Evolutionary conservation across 176 grass and related monocot species (phyloP).

Genomic region (Chloris gayana): DNA sequence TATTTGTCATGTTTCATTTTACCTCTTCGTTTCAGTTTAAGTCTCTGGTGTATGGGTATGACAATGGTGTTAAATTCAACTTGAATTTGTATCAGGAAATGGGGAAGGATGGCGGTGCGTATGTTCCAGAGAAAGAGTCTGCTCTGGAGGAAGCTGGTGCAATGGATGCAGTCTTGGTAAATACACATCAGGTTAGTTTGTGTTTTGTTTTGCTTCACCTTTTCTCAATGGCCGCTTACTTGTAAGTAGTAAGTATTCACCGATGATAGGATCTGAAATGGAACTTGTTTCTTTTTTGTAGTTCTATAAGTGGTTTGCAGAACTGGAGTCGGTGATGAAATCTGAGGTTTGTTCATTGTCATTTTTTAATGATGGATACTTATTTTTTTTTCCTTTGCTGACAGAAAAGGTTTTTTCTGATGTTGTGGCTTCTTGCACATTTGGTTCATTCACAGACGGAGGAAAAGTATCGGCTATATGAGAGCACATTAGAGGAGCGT

Average conservation of each 20-base stretch:
- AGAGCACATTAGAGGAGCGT: conserved; percentile 75
- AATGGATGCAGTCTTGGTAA: conserved; percentile 82
- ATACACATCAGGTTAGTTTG: conserved; percentile 84
- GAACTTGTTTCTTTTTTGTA: conserved; percentile 34
- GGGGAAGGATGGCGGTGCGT: conserved; percentile 46
- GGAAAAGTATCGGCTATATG: conserved; percentile 92
- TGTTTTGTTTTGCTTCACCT: background rate
- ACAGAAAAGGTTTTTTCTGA: background rate
- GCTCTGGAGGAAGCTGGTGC: conserved; percentile 62
- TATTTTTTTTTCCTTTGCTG: no score
- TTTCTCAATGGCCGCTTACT: background rate
- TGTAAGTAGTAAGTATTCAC: background rate
- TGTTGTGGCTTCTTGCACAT: conserved; percentile 6
- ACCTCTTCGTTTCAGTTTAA: background rate
- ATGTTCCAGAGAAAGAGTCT: conserved; percentile 50
- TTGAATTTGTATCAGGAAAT: conserved; percentile 49
- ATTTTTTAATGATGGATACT: conserved; percentile 15
- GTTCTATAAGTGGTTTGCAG: conserved; percentile 99
- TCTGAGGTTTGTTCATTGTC: conserved; percentile 72
- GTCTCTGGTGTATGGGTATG: background rate
- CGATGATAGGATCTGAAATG: background rate
- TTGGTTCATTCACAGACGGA: conserved; percentile 69
- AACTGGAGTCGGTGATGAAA: conserved; percentile 95
- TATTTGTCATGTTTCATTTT: background rate
- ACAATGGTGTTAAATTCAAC: background rate